phyloP scores from a whole-genome alignment of 257 asterid species.

The Solanum virginianum region DNA sequence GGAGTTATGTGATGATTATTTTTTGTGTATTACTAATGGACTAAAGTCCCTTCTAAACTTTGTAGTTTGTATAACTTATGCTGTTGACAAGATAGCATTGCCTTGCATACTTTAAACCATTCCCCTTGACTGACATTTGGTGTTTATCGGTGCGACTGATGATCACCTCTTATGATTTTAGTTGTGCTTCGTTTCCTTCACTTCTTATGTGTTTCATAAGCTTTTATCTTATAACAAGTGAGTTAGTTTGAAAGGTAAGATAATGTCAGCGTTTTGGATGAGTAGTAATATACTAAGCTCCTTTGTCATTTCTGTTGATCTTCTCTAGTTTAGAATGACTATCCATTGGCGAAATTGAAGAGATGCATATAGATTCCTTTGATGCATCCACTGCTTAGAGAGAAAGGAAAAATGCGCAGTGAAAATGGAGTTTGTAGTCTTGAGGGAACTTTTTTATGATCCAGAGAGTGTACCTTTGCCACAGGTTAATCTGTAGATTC shows the following conservation, averaged over 20 bases:
- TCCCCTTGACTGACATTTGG: not conserved
- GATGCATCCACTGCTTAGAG: not conserved
- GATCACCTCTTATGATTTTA: not conserved
- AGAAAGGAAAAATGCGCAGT: not conserved
- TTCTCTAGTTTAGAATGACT: not conserved
- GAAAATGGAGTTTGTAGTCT: not conserved
- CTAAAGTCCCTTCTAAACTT: not conserved
- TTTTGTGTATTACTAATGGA: not conserved
- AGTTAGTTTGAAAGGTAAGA: not conserved
- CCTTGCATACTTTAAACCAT: not conserved
- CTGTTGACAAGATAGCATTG: not conserved
- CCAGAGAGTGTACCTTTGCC: not conserved
- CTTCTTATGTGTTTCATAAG: not conserved
- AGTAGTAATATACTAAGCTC: not conserved
- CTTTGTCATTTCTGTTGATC: not conserved
- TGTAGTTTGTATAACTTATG: not conserved
- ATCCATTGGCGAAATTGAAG: not conserved
- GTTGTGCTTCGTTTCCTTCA: not conserved
- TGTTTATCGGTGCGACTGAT: not conserved
- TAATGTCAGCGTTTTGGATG: not conserved
- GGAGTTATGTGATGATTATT: not conserved
- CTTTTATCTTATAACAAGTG: not conserved
- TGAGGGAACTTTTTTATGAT: not conserved
- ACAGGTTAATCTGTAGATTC: not conserved
- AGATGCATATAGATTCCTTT: not conserved